Evolutionary conservation across 179 eudicot species (phyloP).

Genomic region (Nepenthes alata): DNA sequence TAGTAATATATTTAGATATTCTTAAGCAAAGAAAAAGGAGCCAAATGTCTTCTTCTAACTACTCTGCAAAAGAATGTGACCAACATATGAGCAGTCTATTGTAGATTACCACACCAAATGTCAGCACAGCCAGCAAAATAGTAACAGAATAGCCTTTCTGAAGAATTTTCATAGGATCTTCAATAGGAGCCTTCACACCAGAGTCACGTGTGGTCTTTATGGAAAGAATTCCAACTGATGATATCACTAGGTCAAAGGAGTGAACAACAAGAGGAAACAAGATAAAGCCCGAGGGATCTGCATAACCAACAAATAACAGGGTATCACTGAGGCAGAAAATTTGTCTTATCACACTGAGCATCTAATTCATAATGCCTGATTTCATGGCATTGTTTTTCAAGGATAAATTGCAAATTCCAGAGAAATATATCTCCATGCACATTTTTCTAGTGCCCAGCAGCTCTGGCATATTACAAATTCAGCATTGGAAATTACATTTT

Average conservation of each 20-base stretch:
- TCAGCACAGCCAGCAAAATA: constrained; percentile 67
- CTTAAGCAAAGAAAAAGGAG: neutral
- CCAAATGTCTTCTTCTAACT: neutral
- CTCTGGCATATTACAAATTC: no score
- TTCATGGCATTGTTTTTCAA: neutral
- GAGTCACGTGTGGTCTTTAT: constrained; percentile 72
- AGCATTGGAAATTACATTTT: no score
- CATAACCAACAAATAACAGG: constrained; percentile 12
- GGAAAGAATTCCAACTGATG: constrained; percentile 87
- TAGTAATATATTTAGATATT: neutral
- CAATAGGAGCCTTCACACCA: constrained; percentile 38
- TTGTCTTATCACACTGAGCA: neutral
- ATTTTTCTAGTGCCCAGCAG: no score
- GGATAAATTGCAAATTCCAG: no score
- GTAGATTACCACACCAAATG: constrained; percentile 75
- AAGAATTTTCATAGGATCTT: constrained; percentile 93
- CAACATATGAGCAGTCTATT: neutral
- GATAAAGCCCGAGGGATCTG: constrained; percentile 99
- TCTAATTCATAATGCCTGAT: neutral
- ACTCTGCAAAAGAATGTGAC: neutral
- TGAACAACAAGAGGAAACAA: constrained; percentile 97
- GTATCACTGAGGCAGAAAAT: constrained; percentile 2
- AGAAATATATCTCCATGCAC: no score
- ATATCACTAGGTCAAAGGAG: constrained; percentile 87
- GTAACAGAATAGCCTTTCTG: constrained; percentile 92